These are phyloP conservation scores for Fagopyrum tataricum DNA, from an alignment of 148 eudicot species.

Conservation along the genomic window DNA sequence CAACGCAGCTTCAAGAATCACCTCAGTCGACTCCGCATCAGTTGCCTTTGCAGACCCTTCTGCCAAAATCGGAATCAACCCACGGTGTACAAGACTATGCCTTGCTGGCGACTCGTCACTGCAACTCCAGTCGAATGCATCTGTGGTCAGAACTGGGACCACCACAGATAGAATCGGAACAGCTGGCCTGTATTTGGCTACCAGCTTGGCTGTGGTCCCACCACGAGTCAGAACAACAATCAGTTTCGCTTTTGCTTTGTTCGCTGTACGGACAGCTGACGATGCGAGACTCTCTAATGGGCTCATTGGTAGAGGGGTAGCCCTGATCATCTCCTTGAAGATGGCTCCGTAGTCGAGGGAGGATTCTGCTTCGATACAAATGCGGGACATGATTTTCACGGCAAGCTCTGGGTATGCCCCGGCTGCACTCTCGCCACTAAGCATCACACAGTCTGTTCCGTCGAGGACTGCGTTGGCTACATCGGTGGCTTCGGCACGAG, in stretches of 20 bases:
- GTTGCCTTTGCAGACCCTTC: constrained; percentile 93
- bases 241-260: constrained; percentile 75
- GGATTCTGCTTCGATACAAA: constrained; percentile 79
- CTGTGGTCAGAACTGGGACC: constrained; percentile 62
- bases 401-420: constrained; percentile 89
- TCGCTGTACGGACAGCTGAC: constrained; percentile 83
- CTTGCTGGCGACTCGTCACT: constrained; percentile 71
- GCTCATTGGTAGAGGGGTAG: constrained; percentile 82
- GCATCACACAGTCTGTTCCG: constrained; percentile 91
- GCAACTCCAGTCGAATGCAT: constrained; percentile 62
- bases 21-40: constrained; percentile 86
- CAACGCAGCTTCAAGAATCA: constrained; percentile 65
- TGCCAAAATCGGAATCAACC: constrained; percentile 68
- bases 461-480: constrained; percentile 81
- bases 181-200: constrained; percentile 75
- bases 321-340: constrained; percentile 63
- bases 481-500: constrained; percentile 87
- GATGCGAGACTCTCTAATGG: constrained; percentile 85
- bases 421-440: constrained; percentile 80
- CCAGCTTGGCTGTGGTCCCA: constrained; percentile 72
- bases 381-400: constrained; percentile 76
- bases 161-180: constrained; percentile 75
- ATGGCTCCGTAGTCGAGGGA: constrained; percentile 59
- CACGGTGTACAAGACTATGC: constrained; percentile 62
- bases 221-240: constrained; percentile 87